A percentile compares a stretch with the other conserved stretches of the same genome.
These are phyloP conservation scores for Xylaria sp. DNA, from an alignment of 2,329 filamentous ascomycete species.

Conservation along the genomic window DNA sequence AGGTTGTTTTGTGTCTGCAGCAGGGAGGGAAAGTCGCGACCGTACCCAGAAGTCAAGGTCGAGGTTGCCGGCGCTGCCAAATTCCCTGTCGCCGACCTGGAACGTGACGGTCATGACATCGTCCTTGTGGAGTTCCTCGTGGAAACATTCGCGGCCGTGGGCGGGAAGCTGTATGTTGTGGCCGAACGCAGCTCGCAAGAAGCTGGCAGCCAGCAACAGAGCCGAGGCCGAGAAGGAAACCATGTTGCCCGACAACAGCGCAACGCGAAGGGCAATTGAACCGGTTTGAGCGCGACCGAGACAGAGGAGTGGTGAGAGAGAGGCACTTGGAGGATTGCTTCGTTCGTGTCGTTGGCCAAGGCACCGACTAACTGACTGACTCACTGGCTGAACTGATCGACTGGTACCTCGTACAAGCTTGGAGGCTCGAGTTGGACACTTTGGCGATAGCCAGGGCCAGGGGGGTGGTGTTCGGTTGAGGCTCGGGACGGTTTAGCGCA, in stretches of 20 bases:
- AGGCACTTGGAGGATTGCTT: background rate
- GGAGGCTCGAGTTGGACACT: conserved; percentile 31
- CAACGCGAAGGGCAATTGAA: no score
- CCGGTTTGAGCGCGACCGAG: background rate
- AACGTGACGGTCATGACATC: conserved; percentile 99
- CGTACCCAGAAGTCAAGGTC: conserved; percentile 98
- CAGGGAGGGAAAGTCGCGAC: conserved; percentile 14
- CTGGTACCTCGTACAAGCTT: conserved; percentile 1
- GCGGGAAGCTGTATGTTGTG: conserved; percentile 96
- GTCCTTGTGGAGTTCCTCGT: conserved; percentile 87
- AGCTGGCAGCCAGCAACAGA: conserved; percentile 56
- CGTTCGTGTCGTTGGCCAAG: background rate
- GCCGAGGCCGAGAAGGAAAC: conserved; percentile 50
- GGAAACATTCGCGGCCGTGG: conserved; percentile 96
- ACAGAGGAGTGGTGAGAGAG: conserved; percentile 2
- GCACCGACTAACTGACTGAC: conserved; percentile 3
- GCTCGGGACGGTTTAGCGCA: conserved; percentile 26
- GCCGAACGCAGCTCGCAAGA: conserved; percentile 58
- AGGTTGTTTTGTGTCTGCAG: conserved; percentile 13
- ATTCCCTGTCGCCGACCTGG: conserved; percentile 96
- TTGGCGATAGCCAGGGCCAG: conserved; percentile 30
- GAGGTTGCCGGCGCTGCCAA: conserved; percentile 89
- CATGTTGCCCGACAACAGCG: conserved; percentile 20
- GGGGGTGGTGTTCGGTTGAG: conserved; percentile 11
- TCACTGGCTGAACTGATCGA: no score